Evolutionary conservation across 768 basidiomycete genomes (phyloP), one percentile per base, ranked within the genome.

Genomic region (Crepidotus variabilis): DNA sequence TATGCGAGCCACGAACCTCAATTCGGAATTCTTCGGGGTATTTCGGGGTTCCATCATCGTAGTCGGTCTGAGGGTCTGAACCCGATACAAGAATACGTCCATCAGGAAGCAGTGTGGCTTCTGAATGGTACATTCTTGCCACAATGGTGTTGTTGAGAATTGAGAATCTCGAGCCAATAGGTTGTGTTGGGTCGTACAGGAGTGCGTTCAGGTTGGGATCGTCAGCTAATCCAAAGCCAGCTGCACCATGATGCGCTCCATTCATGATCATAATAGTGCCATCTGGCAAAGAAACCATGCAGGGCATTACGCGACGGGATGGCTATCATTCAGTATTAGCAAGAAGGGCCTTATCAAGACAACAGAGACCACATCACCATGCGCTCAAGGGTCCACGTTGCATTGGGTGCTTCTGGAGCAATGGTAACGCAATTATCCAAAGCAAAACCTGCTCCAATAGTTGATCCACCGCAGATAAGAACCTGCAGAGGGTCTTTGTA

Each of bases 221-320:
- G 7, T 58, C 75, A 1, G 79, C 88, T 35, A 90, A 78, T 55
- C 88, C 88, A 51, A 91, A 91, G 13, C 89, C 89, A 2, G 87
- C 87, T 23, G 82, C 72, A 43, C 90, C 88, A 59, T 84, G 79
- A 7, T 75, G 78, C 0, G 85, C 90, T 6, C 90, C 90, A 46
- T 92, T 91, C 67, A 87, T 55, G 61, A 92, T 90, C 72, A 92
- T 71, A 72, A 83, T 81, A 0, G 88, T 89, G n/a, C 88, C 88
- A 60, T 84, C 83, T 0, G 90, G 89, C 33, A 91, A 78, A 0
- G 83, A 76, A 50, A 80, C 85, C 70, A 89, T 84, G 73, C 86
- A 88, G 1, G 87, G 72, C 86, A 92, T 86, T 16, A 92, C 90
- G 56, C 90, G 84, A 58, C 60, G 57, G 14, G 62, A 60, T 10